These are phyloP conservation scores for Aspergillus sp. DNA, from an alignment of 2,329 filamentous ascomycete genomes.

Conservation along the genomic window DNA sequence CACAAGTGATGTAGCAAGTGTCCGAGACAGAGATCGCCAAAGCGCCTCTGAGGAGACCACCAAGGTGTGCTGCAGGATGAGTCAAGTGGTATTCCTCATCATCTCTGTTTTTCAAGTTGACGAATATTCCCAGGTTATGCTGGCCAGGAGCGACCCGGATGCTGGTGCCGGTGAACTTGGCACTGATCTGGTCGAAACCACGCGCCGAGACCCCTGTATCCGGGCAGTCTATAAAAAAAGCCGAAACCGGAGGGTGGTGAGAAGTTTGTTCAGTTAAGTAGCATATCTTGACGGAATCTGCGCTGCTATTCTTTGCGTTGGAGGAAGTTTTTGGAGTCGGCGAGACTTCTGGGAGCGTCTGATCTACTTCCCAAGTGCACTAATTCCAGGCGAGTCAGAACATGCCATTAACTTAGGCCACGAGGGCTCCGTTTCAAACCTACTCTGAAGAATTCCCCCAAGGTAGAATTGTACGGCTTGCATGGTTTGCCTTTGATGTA, in stretches of 20 bases:
- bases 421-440: conserved; percentile 29
- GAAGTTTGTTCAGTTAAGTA: conserved; percentile 98
- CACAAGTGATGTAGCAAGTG: conserved; percentile 82
- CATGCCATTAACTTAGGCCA: neutral
- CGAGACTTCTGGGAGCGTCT: conserved; percentile 68
- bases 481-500: conserved; percentile 98
- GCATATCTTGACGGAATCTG: conserved; percentile 71
- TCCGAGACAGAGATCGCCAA: conserved; percentile 89
- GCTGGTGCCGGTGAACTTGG: conserved; percentile 96
- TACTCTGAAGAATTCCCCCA: conserved; percentile 96
- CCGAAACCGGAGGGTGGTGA: conserved; percentile 95
- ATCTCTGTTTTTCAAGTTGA: conserved; percentile 75
- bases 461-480: conserved; percentile 96
- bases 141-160: conserved; percentile 88
- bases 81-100: conserved; percentile 94
- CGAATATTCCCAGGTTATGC: conserved; percentile 94
- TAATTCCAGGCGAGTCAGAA: conserved; percentile 38
- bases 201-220: conserved; percentile 84
- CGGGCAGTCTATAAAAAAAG: conserved; percentile 90
- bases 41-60: conserved; percentile 83
- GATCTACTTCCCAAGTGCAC: conserved; percentile 94
- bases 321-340: conserved; percentile 36
- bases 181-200: conserved; percentile 93
- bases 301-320: conserved; percentile 35
- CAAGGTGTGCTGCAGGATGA: conserved; percentile 89